Percentiles rank a stretch among this genome's conserved stretches.
Evolutionary conservation across 129 eudicot genomes (phyloP).

Genomic region (Solidago caesia): DNA sequence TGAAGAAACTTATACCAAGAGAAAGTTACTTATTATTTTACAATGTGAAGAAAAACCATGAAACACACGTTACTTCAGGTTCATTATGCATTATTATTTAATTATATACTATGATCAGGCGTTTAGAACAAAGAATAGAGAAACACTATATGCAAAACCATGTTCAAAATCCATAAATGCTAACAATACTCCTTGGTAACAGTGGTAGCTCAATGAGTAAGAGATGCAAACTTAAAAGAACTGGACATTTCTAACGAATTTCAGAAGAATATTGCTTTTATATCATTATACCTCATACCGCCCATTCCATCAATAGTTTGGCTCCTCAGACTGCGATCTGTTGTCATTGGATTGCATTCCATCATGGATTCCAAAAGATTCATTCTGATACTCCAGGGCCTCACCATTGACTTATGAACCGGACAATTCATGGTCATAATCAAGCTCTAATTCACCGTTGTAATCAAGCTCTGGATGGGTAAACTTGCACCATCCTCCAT

Average conservation of each 20-base stretch:
- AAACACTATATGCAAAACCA: neutral
- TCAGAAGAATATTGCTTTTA: neutral
- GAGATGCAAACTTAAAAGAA: too few species aligned
- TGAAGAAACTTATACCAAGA: slow-evolving; percentile 10
- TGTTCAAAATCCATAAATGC: neutral
- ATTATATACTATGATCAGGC: too few species aligned
- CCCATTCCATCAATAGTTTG: neutral
- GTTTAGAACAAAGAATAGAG: neutral
- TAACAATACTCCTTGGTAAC: too few species aligned
- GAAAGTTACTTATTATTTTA: neutral
- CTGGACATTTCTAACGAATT: too few species aligned
- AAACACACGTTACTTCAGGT: neutral
- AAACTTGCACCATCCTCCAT: neutral
- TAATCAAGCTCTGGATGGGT: neutral
- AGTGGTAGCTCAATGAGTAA: too few species aligned
- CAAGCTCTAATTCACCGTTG: neutral
- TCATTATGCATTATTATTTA: neutral
- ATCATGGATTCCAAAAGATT: neutral
- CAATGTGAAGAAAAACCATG: neutral
- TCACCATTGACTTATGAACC: neutral
- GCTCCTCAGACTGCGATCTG: neutral
- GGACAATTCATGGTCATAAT: neutral
- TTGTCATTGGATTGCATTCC: neutral
- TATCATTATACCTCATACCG: neutral
- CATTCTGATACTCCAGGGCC: neutral